Percentiles rank a stretch among this genome's conserved stretches.
These are phyloP conservation scores for Carex kokanica DNA, from an alignment of 176 grass and related monocot genomes.

Conservation along the genomic window DNA sequence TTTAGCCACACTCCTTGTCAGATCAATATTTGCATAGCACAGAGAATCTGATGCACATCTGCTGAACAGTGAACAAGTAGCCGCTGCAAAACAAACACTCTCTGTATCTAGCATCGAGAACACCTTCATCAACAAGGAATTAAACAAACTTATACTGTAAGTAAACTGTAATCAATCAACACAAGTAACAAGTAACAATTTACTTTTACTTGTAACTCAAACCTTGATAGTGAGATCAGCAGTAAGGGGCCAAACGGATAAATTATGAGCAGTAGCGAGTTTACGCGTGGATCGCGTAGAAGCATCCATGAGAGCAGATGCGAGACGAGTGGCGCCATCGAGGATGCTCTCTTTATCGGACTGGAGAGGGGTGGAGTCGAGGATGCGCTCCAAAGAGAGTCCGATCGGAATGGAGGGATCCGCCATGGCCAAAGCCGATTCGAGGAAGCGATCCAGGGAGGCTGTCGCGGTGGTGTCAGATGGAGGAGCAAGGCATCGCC, in stretches of 20 bases:
- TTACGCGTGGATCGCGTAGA: slow-evolving; percentile 28
- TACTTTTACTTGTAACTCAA: background rate
- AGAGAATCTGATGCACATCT: slow-evolving; percentile 36
- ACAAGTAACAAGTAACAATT: too few relatives aligned
- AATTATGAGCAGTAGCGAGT: slow-evolving; percentile 33
- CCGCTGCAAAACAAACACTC: slow-evolving; percentile 35
- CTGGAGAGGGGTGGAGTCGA: slow-evolving; percentile 19
- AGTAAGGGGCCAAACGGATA: slow-evolving; percentile 29
- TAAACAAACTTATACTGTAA: background rate
- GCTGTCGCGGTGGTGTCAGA: background rate
- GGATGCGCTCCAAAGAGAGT: slow-evolving; percentile 38
- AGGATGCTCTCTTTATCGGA: slow-evolving; percentile 28
- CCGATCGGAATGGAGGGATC: slow-evolving; percentile 33
- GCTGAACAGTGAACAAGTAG: slow-evolving; percentile 34
- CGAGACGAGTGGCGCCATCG: slow-evolving; percentile 17
- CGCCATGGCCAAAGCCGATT: slow-evolving; percentile 4
- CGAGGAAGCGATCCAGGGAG: slow-evolving; percentile 24
- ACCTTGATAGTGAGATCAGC: slow-evolving; percentile 41
- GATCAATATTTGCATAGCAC: slow-evolving; percentile 42
- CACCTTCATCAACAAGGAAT: slow-evolving; percentile 23
- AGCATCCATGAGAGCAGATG: slow-evolving; percentile 36
- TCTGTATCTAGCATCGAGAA: slow-evolving; percentile 37
- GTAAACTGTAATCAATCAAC: background rate
- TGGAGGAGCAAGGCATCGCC: background rate
- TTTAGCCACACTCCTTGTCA: slow-evolving; percentile 15